A percentile compares a stretch with the other conserved stretches of the same genome.
Evolutionary conservation across 1,284 basidiomycete genomes (phyloP).

Genomic region (Vanrija pseudolonga): DNA sequence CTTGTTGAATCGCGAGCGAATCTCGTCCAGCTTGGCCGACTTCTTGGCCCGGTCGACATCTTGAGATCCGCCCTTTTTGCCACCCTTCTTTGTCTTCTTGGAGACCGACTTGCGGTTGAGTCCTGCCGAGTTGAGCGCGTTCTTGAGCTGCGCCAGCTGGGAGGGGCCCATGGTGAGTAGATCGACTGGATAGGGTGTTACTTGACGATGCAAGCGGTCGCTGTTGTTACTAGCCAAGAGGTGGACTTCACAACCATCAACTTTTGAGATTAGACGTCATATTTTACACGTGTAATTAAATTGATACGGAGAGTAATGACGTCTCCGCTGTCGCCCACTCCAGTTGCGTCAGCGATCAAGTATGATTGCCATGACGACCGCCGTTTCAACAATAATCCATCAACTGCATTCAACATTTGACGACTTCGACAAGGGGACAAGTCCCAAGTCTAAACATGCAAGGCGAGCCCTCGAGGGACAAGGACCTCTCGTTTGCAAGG

Average conservation of each 20-base stretch:
- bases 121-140: constrained; percentile 72
- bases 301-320: neutral
- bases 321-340: constrained; percentile 2
- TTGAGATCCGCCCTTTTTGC: constrained; percentile 56
- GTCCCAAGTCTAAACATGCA: constrained; percentile 17
- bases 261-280: constrained; percentile 6
- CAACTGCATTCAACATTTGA: neutral
- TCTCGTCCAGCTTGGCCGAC: constrained; percentile 74
- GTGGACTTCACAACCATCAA: constrained; percentile 2
- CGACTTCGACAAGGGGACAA: neutral
- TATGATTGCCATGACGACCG: no score
- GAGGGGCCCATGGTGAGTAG: constrained; percentile 52
- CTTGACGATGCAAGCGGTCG: neutral
- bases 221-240: neutral
- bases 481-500: constrained; percentile 83
- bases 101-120: constrained; percentile 56
- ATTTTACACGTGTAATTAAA: neutral
- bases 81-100: constrained; percentile 54
- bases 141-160: constrained; percentile 81
- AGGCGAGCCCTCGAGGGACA: constrained; percentile 38
- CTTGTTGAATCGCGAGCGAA: constrained; percentile 80
- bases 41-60: constrained; percentile 75
- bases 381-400: neutral
- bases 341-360: no score
- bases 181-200: no score